Percentiles rank a stretch among this genome's conserved stretches.
These are phyloP conservation scores for Apiospora sp. DNA, from an alignment of 2,329 filamentous ascomycete genomes.

Conservation along the genomic window DNA sequence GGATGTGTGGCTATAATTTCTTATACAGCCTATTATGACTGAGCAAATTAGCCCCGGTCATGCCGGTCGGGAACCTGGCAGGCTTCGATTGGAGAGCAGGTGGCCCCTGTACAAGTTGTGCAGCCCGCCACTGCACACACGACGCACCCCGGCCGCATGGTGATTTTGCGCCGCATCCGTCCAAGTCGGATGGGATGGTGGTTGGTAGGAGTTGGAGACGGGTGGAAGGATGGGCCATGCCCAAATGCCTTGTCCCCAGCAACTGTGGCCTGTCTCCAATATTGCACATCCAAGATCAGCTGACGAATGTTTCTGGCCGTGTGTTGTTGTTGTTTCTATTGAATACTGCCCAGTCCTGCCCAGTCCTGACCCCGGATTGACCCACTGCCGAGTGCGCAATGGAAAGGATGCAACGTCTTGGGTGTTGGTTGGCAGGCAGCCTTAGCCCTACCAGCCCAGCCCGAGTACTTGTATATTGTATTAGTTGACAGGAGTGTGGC, in stretches of 20 bases:
- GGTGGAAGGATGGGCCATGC: conserved; percentile 7
- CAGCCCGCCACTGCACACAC: conserved; percentile 2
- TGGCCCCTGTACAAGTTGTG: conserved; percentile 1
- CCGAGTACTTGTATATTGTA: not conserved
- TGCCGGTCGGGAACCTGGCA: conserved; percentile 20
- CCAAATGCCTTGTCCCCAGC: not conserved
- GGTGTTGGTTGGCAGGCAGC: conserved; percentile 14
- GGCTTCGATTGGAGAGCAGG: conserved; percentile 1
- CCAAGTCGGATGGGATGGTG: not conserved
- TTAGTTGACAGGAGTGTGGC: not conserved
- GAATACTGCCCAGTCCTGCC: not conserved
- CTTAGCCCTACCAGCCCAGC: conserved; percentile 17
- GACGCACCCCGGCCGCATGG: not conserved
- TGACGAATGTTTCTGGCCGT: conserved; percentile 10
- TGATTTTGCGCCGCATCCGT: conserved; percentile 8
- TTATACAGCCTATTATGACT: conserved; percentile 17
- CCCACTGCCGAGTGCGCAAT: conserved; percentile 9
- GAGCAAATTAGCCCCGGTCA: conserved; percentile 21
- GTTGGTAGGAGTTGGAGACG: conserved; percentile 1
- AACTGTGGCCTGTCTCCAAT: not conserved
- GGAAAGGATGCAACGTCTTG: conserved; percentile 11
- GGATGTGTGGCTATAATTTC: conserved; percentile 10
- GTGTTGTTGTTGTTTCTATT: conserved; percentile 1
- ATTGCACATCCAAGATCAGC: conserved; percentile 3
- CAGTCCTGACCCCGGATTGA: conserved; percentile 4